These are phyloP conservation scores for Umbelopsis sp. DNA, from an alignment of 371 early-diverging fungal species.

Conservation along the genomic window DNA sequence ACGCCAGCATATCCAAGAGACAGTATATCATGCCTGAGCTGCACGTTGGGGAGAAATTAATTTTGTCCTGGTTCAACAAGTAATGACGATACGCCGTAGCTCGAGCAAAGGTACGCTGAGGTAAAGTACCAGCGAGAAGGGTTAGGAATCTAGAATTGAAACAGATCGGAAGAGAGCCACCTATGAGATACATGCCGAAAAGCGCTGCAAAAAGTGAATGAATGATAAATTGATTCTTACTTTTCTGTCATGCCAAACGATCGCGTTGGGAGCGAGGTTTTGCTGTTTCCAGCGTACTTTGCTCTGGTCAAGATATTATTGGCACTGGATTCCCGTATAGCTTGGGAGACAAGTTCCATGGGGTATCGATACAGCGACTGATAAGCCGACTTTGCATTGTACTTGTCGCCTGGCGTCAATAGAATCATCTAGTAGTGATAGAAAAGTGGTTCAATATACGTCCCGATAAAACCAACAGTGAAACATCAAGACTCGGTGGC, in stretches of 20 bases:
- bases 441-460: not conserved
- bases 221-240: not conserved
- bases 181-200: no score
- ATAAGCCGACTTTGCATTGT: not conserved
- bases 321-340: not conserved
- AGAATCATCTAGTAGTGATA: not conserved
- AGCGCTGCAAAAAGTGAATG: no score
- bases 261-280: not conserved
- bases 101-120: not conserved
- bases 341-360: not conserved
- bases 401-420: conserved; percentile 3
- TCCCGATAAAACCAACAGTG: no score
- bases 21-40: conserved; percentile 15
- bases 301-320: not conserved
- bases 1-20: conserved; percentile 7
- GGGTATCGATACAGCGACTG: conserved; percentile 14
- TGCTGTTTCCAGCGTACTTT: not conserved
- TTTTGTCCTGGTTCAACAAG: not conserved
- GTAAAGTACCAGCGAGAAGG: not conserved
- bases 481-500: not conserved
- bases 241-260: conserved; percentile 5
- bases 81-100: not conserved
- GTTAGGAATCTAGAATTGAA: not conserved
- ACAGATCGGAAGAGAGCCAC: no score
- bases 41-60: not conserved